A percentile compares a stretch with the other conserved stretches of the same genome.
Conservation (phyloP, 2,329 filamentous ascomycete genomes). For the Aureobasidium vineae region DNA sequence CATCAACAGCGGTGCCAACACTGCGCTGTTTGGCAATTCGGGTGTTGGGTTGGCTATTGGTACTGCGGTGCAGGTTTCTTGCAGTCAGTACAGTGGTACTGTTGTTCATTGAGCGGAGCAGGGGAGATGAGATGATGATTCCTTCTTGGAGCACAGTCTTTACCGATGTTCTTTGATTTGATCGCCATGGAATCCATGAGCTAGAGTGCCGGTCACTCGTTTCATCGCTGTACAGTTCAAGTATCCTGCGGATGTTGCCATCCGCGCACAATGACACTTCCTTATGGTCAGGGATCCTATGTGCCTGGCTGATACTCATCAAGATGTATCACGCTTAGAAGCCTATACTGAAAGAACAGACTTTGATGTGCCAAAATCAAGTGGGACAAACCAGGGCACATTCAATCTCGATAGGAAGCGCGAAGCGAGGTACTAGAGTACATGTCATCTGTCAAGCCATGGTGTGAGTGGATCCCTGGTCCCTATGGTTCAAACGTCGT, state of each 20-base stretch:
- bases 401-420: too few species aligned
- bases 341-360: too few species aligned
- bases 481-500: too few species aligned
- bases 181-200: background rate
- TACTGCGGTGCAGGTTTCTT: constrained; percentile 38
- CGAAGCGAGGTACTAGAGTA: too few species aligned
- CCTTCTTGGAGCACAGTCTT: background rate
- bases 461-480: too few species aligned
- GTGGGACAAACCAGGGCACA: too few species aligned
- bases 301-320: too few species aligned
- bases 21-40: constrained; percentile 40
- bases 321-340: too few species aligned
- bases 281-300: too few species aligned
- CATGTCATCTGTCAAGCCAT: too few species aligned
- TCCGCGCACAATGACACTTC: too few species aligned
- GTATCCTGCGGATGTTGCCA: background rate
- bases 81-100: constrained; percentile 30
- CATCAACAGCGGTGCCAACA: constrained; percentile 40
- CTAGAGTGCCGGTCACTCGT: background rate
- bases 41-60: constrained; percentile 38
- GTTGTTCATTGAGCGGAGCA: constrained; percentile 27
- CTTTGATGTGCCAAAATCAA: too few species aligned
- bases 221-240: background rate
- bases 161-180: background rate
- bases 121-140: background rate